These are phyloP conservation scores for Pythium chondricola DNA, from an alignment of 352 stramenopile species.

Conservation along the genomic window DNA sequence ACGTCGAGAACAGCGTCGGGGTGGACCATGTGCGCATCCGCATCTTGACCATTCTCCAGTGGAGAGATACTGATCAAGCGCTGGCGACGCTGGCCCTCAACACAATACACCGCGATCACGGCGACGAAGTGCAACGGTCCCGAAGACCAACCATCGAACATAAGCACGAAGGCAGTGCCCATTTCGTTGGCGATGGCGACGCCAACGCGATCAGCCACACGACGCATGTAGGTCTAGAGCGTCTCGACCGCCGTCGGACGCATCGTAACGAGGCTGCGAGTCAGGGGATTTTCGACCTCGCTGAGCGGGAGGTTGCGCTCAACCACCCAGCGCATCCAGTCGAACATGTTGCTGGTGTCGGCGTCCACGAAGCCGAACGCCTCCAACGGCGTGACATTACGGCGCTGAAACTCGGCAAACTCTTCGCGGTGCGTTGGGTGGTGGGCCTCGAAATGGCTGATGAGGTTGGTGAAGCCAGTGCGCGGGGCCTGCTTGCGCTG, in stretches of 20 bases:
- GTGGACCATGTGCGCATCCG: too few relatives aligned
- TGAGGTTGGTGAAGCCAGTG: slow-evolving; percentile 4
- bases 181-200: not conserved
- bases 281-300: slow-evolving; percentile 8
- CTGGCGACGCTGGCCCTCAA: not conserved
- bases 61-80: not conserved
- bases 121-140: not conserved
- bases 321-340: slow-evolving; percentile 12
- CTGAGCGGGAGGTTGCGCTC: slow-evolving; percentile 8
- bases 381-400: not conserved
- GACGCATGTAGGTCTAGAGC: slow-evolving; percentile 5
- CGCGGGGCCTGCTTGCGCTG: not conserved
- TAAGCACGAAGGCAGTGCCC: slow-evolving; percentile 17
- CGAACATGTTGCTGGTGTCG: slow-evolving; percentile 4
- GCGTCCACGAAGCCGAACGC: slow-evolving; percentile 12
- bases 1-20: too few relatives aligned
- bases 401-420: not conserved
- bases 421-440: slow-evolving; percentile 2
- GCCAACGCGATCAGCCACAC: slow-evolving; percentile 2
- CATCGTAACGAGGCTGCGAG: not conserved
- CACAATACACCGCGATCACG: not conserved
- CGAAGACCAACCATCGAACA: slow-evolving; percentile 11
- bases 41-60: not conserved
- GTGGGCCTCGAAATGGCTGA: slow-evolving; percentile 3
- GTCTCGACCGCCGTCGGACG: slow-evolving; percentile 1